Conservation (phyloP, 768 basidiomycete genomes). For the Lactifluus volemus region DNA sequence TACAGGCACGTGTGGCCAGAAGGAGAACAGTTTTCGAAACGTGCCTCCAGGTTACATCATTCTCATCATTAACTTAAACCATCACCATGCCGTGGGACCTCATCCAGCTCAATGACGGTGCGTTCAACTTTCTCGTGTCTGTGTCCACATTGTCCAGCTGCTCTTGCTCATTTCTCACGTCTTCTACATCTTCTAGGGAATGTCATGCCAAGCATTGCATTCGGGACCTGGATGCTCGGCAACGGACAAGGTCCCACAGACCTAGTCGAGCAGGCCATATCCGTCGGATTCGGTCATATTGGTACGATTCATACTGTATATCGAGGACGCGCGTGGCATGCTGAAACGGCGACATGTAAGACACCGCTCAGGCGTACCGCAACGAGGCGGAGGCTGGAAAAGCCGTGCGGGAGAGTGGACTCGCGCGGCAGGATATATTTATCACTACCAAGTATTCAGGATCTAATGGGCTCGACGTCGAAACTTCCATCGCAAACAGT, state of each 20-base stretch:
- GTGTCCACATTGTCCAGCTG: not conserved
- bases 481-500: conserved; percentile 47
- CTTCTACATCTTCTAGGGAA: conserved; percentile 29
- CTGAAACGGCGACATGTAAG: conserved; percentile 26
- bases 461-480: conserved; percentile 39
- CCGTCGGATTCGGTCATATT: conserved; percentile 52
- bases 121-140: conserved; percentile 8
- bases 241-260: conserved; percentile 43
- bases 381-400: conserved; percentile 52
- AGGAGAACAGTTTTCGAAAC: not conserved
- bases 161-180: not conserved
- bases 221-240: conserved; percentile 59
- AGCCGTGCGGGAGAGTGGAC: conserved; percentile 43
- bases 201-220: conserved; percentile 43
- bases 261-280: conserved; percentile 54
- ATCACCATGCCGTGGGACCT: conserved; percentile 49
- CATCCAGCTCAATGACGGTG: conserved; percentile 55
- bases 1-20: not conserved
- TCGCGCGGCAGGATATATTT: conserved; percentile 46
- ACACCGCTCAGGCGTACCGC: conserved; percentile 53
- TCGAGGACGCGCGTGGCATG: not conserved
- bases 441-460: conserved; percentile 64
- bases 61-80: not conserved
- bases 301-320: conserved; percentile 32
- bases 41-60: not conserved